Conservation (phyloP, 352 stramenopile genomes). For the Globisporangium cederbergense region DNA sequence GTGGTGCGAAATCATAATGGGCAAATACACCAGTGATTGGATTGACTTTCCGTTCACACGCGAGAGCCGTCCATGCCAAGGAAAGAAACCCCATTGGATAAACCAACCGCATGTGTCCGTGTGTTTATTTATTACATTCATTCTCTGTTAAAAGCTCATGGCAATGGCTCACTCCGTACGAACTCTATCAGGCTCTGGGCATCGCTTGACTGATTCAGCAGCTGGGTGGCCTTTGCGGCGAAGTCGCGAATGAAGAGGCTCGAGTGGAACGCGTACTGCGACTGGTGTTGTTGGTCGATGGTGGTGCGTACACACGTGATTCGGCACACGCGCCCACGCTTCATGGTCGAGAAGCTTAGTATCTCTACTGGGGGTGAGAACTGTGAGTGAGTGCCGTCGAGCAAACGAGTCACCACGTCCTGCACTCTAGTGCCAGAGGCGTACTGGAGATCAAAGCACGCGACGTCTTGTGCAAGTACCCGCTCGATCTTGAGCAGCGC, state of each 20-base stretch:
- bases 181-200: background rate
- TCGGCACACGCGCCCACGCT: constrained; percentile 25
- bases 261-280: constrained; percentile 17
- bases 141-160: background rate
- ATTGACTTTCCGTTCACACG: constrained; percentile 21
- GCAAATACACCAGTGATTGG: constrained; percentile 48
- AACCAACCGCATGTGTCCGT: background rate
- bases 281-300: background rate
- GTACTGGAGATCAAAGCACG: constrained; percentile 52
- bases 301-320: constrained; percentile 29
- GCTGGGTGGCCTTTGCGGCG: constrained; percentile 12
- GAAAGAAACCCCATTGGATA: constrained; percentile 10
- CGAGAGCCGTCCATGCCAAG: constrained; percentile 8
- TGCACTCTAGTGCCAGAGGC: constrained; percentile 20
- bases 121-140: background rate
- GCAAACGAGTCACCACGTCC: constrained; percentile 27
- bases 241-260: constrained; percentile 31
- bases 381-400: constrained; percentile 21
- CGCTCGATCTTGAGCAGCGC: constrained; percentile 14
- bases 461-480: constrained; percentile 19
- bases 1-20: constrained; percentile 75
- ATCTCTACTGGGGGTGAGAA: constrained; percentile 24
- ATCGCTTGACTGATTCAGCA: constrained; percentile 5
- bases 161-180: background rate
- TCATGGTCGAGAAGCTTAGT: constrained; percentile 51